Base-by-base conservation (phyloP, 2,329 filamentous ascomycete genomes). In the Sodiomyces alkalinus region DNA sequence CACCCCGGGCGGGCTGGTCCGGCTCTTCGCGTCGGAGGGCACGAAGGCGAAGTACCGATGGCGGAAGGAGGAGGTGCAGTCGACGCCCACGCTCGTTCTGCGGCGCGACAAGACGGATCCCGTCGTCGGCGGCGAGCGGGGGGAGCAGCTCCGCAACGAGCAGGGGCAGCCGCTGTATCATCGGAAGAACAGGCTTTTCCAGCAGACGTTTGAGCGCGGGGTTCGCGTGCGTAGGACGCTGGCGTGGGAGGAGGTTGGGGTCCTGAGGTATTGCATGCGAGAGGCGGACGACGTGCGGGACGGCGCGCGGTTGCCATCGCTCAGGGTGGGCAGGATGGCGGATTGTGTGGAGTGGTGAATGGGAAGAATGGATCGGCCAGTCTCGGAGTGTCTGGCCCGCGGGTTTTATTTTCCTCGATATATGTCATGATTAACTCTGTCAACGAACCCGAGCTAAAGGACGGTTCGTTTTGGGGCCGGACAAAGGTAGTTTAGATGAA, bases 1-100 rank as follows among this genome's bases (percentile, higher is more conserved):
- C 8, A 36, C 32, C 7, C 19, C 20, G 12, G 27, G 22, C 5
- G 36, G 36, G 4, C 31, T 32, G 7, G 34, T 38, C 2, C 33
- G 32, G 8, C 33, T 38, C 6, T 12, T 13, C 14, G 20, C 18
- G 3, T 29, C 30, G 11, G 12, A 19, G 13, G 19, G 20, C 10
- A 18, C 20, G 19, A 17, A 14, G 12, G 21, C 23, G 15, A 32
- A 22, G 27, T n/a, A 14, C 9, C 26, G 8, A 3, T 34, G 31
- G 32, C 22, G 10, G 7, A 25, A 12, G 19, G 19, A 20, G 6
- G 11, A 22, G 0, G 6, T 23, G 7, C n/a, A 14, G 12, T 23
- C 20, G 10, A 14, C 13, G 6, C 27, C 27, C 11, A 29, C 17
- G 8, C 6, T 17, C n/a, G 17, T 23, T 7, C n/a, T 29, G 7